phyloP scores from a whole-genome alignment of 2,329 filamentous ascomycete genomes.

The Aspergillus fumigatiaffinis region DNA sequence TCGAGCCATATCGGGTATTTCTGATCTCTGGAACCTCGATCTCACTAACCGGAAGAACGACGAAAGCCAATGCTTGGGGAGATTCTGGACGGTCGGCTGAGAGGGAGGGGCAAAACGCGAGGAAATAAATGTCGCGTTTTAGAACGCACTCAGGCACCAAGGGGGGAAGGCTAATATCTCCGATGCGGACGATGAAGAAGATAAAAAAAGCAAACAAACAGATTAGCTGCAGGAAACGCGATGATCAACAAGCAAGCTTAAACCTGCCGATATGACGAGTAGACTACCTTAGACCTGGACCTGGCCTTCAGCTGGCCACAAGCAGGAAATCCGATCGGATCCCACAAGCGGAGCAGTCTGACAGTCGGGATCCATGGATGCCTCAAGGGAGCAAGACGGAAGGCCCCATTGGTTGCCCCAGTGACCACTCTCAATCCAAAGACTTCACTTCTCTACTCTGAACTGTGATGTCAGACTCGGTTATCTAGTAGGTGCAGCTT shows the following conservation, averaged over 20 bases:
- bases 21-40: background rate
- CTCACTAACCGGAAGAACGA: background rate
- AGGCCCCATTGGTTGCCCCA: conserved; percentile 10
- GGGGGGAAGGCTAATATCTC: background rate
- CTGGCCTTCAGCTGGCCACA: background rate
- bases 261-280: background rate
- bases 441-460: too few relatives aligned
- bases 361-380: conserved; percentile 10
- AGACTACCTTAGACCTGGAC: background rate
- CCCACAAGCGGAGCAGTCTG: conserved; percentile 2
- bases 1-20: background rate
- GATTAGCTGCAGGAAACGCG: conserved; percentile 7
- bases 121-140: background rate
- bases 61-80: background rate
- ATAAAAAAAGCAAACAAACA: background rate
- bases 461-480: background rate
- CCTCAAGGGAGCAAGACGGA: background rate
- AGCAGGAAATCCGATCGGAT: background rate
- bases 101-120: background rate
- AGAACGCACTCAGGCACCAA: background rate
- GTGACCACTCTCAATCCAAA: conserved; percentile 7
- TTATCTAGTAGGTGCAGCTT: background rate
- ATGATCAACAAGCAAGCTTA: conserved; percentile 3
- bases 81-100: background rate
- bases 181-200: background rate